Evolutionary conservation across 805 yeast species (phyloP).

Genomic region (Wickerhamomyces strasburgensis): DNA sequence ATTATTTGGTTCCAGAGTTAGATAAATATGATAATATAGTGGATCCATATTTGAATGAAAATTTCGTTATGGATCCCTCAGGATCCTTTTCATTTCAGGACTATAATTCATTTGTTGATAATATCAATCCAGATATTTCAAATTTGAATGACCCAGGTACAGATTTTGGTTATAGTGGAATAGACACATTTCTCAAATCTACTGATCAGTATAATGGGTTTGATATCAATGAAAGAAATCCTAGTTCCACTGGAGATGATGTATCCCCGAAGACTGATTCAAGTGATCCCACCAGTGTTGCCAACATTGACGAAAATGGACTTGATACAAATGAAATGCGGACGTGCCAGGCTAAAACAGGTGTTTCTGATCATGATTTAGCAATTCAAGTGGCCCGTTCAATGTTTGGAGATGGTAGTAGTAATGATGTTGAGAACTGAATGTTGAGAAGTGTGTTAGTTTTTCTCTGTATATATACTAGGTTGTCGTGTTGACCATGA

Average conservation of each 20-base stretch:
- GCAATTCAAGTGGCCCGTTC: conserved; percentile 25
- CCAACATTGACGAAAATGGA: conserved; percentile 1
- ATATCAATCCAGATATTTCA: neutral
- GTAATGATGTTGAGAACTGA: neutral
- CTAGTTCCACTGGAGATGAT: conserved; percentile 14
- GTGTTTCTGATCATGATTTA: conserved; percentile 16
- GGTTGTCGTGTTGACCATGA: too few relatives aligned
- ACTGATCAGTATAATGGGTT: neutral
- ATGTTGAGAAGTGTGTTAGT: neutral
- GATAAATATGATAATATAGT: conserved; percentile 14
- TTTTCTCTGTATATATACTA: conserved; percentile 1
- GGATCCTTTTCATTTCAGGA: conserved; percentile 9
- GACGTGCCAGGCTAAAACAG: conserved; percentile 4
- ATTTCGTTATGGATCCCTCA: neutral
- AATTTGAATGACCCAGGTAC: conserved; percentile 1
- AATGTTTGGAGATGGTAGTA: conserved; percentile 22
- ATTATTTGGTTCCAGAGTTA: conserved; percentile 25
- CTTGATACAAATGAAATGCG: too few relatives aligned
- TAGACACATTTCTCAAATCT: too few relatives aligned
- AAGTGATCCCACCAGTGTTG: conserved; percentile 1
- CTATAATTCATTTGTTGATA: conserved; percentile 3
- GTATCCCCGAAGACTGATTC: conserved; percentile 17
- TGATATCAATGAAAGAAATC: conserved; percentile 1
- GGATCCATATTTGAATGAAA: conserved; percentile 22
- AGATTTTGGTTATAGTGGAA: too few relatives aligned